phyloP scores from a whole-genome alignment of 352 stramenopile genomes.

The Thraustochytrium sp. region DNA sequence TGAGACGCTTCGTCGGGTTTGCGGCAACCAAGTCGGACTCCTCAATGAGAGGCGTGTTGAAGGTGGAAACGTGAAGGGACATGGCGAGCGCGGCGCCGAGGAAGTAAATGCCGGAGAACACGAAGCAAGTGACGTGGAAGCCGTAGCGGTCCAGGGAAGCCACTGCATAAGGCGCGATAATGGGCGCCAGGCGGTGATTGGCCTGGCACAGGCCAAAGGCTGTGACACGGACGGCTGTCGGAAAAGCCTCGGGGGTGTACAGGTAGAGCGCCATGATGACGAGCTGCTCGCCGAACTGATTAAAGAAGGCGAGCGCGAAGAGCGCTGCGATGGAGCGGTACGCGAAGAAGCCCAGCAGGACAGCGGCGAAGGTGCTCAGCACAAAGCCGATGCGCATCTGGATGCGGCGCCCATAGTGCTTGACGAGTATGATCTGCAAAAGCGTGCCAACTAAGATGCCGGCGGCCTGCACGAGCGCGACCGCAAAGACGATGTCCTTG shows the following conservation, averaged over 20 bases:
- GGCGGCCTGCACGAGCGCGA: conserved; percentile 4
- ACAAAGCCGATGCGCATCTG: conserved; percentile 31
- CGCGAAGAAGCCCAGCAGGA: neutral
- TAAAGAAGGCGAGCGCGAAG: conserved; percentile 15
- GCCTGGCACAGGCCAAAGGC: conserved; percentile 33
- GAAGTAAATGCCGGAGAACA: conserved; percentile 2
- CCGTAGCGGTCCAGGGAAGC: neutral
- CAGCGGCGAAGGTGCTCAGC: neutral
- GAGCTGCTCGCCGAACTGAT: conserved; percentile 16
- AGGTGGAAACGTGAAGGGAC: conserved; percentile 4
- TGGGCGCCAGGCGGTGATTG: conserved; percentile 15
- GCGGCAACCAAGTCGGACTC: conserved; percentile 4
- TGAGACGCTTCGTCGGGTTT: neutral
- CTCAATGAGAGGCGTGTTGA: conserved; percentile 14
- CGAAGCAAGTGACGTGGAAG: conserved; percentile 6
- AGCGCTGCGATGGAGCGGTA: neutral
- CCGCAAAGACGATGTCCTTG: conserved; percentile 6
- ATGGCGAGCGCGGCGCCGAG: neutral
- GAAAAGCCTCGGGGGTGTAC: conserved; percentile 31
- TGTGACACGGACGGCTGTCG: conserved; percentile 1
- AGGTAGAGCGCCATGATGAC: conserved; percentile 31
- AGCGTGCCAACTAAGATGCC: neutral
- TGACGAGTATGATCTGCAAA: neutral
- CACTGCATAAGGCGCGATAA: conserved; percentile 10
- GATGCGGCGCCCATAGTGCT: neutral